Evolutionary conservation across 257 asterid genomes (phyloP).

Genomic region (Paulownia fortunei): DNA sequence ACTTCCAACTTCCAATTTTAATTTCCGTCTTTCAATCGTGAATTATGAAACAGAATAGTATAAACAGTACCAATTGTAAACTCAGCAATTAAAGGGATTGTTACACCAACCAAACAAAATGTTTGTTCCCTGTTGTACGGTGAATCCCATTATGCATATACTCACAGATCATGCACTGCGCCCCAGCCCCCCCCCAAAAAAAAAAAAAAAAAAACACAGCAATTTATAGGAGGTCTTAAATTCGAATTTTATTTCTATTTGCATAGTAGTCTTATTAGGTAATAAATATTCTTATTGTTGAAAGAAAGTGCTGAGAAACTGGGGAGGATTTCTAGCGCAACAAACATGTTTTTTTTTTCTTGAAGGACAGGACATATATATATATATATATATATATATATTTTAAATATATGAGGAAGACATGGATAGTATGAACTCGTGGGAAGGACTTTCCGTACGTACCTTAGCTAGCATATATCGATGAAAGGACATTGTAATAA

Average conservation of each 20-base stretch:
- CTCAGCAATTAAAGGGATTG: not conserved
- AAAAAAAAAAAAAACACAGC: too few relatives aligned
- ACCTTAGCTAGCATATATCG: conserved; percentile 38
- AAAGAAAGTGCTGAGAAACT: conserved; percentile 24
- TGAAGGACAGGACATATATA: not conserved
- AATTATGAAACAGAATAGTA: not conserved
- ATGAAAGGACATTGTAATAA: conserved; percentile 16
- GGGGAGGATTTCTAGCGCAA: not conserved
- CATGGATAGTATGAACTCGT: conserved; percentile 31
- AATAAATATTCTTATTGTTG: not conserved
- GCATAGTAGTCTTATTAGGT: too few relatives aligned
- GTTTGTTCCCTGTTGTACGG: conserved; percentile 17
- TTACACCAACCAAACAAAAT: conserved; percentile 29
- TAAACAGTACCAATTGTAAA: not conserved
- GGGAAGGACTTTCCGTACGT: conserved; percentile 46
- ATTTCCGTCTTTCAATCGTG: not conserved
- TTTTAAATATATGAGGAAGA: not conserved
- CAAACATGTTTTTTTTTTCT: not conserved
- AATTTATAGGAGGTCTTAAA: too few relatives aligned
- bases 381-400: too few relatives aligned
- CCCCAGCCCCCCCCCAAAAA: too few relatives aligned
- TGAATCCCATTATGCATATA: conserved; percentile 1
- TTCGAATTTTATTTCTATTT: too few relatives aligned
- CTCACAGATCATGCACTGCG: not conserved
- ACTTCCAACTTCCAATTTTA: not conserved